phyloP scores from a whole-genome alignment of 352 stramenopile species.

The Pythium dissimile region DNA sequence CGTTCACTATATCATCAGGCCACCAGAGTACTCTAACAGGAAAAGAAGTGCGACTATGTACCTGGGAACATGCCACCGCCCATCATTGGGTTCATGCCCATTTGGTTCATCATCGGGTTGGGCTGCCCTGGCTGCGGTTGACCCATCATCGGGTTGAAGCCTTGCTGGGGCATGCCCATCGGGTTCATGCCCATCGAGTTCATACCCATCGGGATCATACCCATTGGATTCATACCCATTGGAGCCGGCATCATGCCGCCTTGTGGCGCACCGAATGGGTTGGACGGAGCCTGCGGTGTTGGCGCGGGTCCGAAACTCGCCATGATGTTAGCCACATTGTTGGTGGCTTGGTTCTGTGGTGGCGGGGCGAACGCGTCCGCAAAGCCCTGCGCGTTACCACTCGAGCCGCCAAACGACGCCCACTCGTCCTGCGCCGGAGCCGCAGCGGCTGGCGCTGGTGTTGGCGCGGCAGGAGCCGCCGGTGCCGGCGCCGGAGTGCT shows the following conservation, averaged over 20 bases:
- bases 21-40: neutral
- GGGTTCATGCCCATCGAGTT: conserved; percentile 38
- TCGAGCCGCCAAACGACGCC: conserved; percentile 66
- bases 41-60: conserved; percentile 15
- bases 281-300: conserved; percentile 19
- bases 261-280: conserved; percentile 40
- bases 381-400: conserved; percentile 29
- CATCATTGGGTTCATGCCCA: conserved; percentile 53
- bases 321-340: conserved; percentile 88
- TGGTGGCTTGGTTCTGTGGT: conserved; percentile 44
- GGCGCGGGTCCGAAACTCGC: conserved; percentile 59
- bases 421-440: conserved; percentile 64
- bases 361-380: conserved; percentile 48
- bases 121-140: conserved; percentile 23
- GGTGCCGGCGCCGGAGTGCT: conserved; percentile 26
- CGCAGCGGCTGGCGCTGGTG: conserved; percentile 13
- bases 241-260: conserved; percentile 33
- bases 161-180: conserved; percentile 25
- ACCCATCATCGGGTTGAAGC: conserved; percentile 48
- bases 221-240: conserved; percentile 33
- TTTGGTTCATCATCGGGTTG: conserved; percentile 21
- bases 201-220: conserved; percentile 35
- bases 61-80: conserved; percentile 43
- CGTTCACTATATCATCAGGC: neutral
- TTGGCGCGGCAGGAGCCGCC: conserved; percentile 10